These are phyloP conservation scores for Durio zibethinus DNA, from an alignment of 345 rosid genomes.

Conservation along the genomic window DNA sequence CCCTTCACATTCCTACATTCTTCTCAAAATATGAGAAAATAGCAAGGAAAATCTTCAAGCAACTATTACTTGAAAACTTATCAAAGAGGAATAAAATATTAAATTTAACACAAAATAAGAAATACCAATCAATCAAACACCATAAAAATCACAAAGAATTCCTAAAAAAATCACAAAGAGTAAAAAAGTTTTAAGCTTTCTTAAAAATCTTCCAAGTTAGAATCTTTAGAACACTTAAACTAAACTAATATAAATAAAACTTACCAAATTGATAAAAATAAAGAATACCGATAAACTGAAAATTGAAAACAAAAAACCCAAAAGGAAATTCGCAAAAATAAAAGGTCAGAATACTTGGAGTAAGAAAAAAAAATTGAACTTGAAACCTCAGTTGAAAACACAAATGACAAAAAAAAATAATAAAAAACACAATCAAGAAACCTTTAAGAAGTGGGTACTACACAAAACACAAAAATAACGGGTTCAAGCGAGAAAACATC, in stretches of 20 bases:
- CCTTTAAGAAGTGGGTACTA: slow-evolving; percentile 17
- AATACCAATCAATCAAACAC: too few species aligned
- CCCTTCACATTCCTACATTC: too few species aligned
- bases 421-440: background rate
- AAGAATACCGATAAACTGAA: background rate
- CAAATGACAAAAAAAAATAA: background rate
- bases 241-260: background rate
- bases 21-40: too few species aligned
- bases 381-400: slow-evolving; percentile 10
- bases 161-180: too few species aligned
- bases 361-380: background rate
- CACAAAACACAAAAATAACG: background rate
- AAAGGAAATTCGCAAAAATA: background rate
- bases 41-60: too few species aligned
- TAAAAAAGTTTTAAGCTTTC: background rate
- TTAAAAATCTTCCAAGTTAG: background rate
- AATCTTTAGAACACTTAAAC: background rate
- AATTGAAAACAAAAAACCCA: background rate
- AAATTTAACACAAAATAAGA: too few species aligned
- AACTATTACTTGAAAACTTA: too few species aligned
- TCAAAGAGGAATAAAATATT: too few species aligned
- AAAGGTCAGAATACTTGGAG: slow-evolving; percentile 16
- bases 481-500: background rate
- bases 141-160: background rate
- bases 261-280: background rate